Evolutionary conservation across 306 rosid genomes (phyloP).

Genomic region (Begonia fuchsioides): DNA sequence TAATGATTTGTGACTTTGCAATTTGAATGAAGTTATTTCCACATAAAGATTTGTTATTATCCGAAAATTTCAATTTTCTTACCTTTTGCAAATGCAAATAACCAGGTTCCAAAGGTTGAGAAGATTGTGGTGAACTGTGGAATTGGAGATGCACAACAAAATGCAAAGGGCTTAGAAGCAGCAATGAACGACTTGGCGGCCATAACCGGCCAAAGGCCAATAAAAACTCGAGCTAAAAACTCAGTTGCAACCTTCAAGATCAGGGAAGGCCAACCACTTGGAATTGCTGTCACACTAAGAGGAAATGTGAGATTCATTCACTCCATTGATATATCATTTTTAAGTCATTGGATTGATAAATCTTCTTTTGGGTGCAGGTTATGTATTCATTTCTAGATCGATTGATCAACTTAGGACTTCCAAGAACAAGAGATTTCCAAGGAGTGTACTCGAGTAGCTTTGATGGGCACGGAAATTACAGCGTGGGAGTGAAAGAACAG

Average conservation of each 20-base stretch:
- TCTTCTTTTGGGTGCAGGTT: slow-evolving; percentile 22
- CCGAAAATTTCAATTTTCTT: too few species aligned
- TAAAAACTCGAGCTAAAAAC: slow-evolving; percentile 77
- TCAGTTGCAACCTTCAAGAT: slow-evolving; percentile 87
- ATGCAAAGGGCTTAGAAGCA: slow-evolving; percentile 87
- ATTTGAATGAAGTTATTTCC: too few species aligned
- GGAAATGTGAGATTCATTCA: slow-evolving; percentile 52
- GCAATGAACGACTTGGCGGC: slow-evolving; percentile 72
- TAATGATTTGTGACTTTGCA: too few species aligned
- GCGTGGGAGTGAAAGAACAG: slow-evolving; percentile 62
- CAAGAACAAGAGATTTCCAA: slow-evolving; percentile 94
- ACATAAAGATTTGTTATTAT: too few species aligned
- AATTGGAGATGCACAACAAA: slow-evolving; percentile 95
- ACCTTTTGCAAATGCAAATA: too few species aligned
- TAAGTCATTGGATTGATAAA: slow-evolving; percentile 5
- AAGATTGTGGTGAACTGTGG: slow-evolving; percentile 94
- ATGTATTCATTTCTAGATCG: slow-evolving; percentile 86
- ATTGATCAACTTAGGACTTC: slow-evolving; percentile 73
- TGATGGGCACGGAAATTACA: slow-evolving; percentile 77
- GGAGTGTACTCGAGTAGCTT: slow-evolving; percentile 75
- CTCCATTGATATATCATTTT: background rate
- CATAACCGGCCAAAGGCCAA: slow-evolving; percentile 85
- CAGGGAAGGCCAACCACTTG: slow-evolving; percentile 97
- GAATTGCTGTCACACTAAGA: slow-evolving; percentile 88
- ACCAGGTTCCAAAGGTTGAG: slow-evolving; percentile 79